Base-by-base conservation (phyloP, 1,284 basidiomycete species). In the Bondarzewia mesenterica region DNA sequence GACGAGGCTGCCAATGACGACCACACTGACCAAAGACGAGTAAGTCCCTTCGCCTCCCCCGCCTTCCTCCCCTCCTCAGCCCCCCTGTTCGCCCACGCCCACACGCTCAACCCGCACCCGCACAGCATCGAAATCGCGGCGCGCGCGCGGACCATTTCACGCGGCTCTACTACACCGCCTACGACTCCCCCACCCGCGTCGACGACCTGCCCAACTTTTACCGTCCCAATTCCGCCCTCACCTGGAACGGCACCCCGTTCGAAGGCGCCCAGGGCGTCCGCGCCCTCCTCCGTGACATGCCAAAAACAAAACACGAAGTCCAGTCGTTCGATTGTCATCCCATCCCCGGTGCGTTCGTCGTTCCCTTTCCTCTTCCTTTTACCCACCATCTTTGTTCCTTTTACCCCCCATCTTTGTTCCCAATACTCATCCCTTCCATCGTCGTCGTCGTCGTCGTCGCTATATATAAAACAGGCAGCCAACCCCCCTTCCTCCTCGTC, bases 271-370 rank as follows among this genome's bases (percentile, higher is more conserved):
- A 83, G 15, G 85, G 82, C 5, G 68, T 91, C 38, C 74, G 73
- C 44, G 71, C 79, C 47, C 71, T 89, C 42, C 71, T 88, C 32
- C 66, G 74, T 52, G 75, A 76, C 48, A 87, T 88, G 79, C 86
- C 85, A 5, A 66, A 68, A 21, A 86, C 85, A 20, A 83, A 79
- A 53, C 89, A 91, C 58, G 88, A 90, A 52, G 75, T 92, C 22
- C 85, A 89, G 61, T 87, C 85, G 7, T 89, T 86, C 57, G 89
- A 92, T 62, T 91, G 89, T 57, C 89, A 92, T 60, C 86, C 89
- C 25, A 88, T 92, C 49, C 83, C 86, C 63, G 87, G 89, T 86
- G 50, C 50, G 73, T 64, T 37, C 41, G 32, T 15, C 48, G 44
- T 14, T 16, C 12, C n/a, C n/a, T n/a, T 42, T 38, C 22, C n/a